Conservation (phyloP, 2,329 filamentous ascomycete genomes). For the Phialocephala subalpina region DNA sequence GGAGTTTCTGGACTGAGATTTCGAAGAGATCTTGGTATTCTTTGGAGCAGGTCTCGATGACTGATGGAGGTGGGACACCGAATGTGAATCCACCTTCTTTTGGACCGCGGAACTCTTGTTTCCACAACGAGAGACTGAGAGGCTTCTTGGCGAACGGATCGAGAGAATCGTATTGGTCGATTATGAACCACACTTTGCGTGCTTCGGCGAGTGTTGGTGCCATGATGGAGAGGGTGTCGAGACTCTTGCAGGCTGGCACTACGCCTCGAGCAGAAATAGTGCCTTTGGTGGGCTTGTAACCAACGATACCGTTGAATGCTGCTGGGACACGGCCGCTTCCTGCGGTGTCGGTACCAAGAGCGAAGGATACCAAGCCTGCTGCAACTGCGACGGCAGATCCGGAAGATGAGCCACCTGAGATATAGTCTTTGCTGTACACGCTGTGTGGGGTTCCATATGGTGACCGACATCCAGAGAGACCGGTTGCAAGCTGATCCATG, state of each 20-base stretch:
- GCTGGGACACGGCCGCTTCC: constrained; percentile 58
- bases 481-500: constrained; percentile 69
- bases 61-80: constrained; percentile 54
- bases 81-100: constrained; percentile 53
- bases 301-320: constrained; percentile 58
- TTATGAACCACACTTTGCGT: constrained; percentile 55
- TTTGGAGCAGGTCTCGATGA: constrained; percentile 51
- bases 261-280: constrained; percentile 56
- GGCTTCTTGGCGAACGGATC: constrained; percentile 56
- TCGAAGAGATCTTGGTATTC: constrained; percentile 51
- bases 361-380: constrained; percentile 59
- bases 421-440: constrained; percentile 56
- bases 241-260: constrained; percentile 58
- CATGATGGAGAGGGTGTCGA: constrained; percentile 61
- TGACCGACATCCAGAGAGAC: constrained; percentile 64
- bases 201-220: constrained; percentile 55
- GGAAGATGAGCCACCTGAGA: constrained; percentile 62
- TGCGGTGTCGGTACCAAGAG: constrained; percentile 61
- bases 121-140: constrained; percentile 40
- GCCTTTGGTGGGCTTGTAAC: constrained; percentile 57
- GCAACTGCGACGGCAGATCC: constrained; percentile 61
- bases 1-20: constrained; percentile 46
- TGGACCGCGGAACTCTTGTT: constrained; percentile 39
- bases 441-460: constrained; percentile 64
- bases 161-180: constrained; percentile 53